Evolutionary conservation across 176 grass and related monocot genomes (phyloP), one percentile per base, ranked within the genome.

Genomic region (Paspalum notatum): DNA sequence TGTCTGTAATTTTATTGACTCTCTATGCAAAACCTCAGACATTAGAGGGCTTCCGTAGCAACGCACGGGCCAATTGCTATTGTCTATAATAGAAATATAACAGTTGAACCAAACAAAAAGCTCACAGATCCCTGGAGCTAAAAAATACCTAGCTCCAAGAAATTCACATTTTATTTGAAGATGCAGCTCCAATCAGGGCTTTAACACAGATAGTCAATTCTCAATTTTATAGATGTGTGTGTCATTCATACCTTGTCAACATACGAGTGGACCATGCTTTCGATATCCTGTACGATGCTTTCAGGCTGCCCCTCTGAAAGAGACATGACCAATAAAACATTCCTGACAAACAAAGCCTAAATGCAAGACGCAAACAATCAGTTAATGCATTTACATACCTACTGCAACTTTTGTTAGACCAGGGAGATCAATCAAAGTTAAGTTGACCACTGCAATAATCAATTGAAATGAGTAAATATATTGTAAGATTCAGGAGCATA

Each of bases 401-500:
- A 92, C 58, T 57, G 94, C 91, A 92, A 94, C 94, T 80, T 94
- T 97, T 68, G 89, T 97, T 64, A 97, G 82, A 80, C 91, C 94
- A 11, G 91, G 94, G 5, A 97, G 85, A 89, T 97, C 94, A 91
- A 97, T 91, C 80, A 97, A 78, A 71, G 94, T 97, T 74, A 97
- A 85, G 86, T 91, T 97, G 22, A 97, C 91, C 82, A 97, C 94
- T 97, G 94, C 77, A 77, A 90, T 46, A 76, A 38, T 38, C 17
- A 21, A 90, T 10, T 75, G 80, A 71, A 72, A 20, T 70, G 53
- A 60, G 55, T 71, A 79, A 80, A 79, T 69, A 53, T 65, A 26
- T 14, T 10, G 1, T 4, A 78, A 82, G 12, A 83, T 61, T 78
- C 68, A 67, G 16, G 18, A 60, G 26, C 12, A 57, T 48, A 54